Evolutionary conservation across 2,329 filamentous ascomycete species (phyloP), one percentile per base, ranked within the genome.

Genomic region (Fusarium kyushuense): DNA sequence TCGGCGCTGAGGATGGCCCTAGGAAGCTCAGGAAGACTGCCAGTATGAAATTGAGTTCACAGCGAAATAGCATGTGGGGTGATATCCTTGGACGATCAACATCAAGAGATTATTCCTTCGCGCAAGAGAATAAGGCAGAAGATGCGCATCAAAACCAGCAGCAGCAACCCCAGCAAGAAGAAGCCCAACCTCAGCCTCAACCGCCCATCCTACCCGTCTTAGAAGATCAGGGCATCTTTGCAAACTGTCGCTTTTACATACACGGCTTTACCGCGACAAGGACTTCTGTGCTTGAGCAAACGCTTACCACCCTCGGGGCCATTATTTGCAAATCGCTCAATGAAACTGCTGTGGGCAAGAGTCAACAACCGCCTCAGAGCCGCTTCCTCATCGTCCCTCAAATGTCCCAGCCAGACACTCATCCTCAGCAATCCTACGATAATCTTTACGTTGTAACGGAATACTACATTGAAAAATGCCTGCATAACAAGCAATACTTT

Each of bases 381-480:
- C 81, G 84, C 14, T 86, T 87, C 65, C 73, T 88, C 32, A 79
- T 89, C 42, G 85, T 89, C 2, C 86, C 86, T 3, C 87, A 89
- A 62, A 75, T 72, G 10, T 84, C 84, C 0, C 79, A 80, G 16
- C 79, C 84, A 2, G 78, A 82, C 2, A 79, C 80, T 1, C 83
- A 84, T 45, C 85, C 79, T 11, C 72, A 69, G 11, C 58, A 75
- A 11, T 72, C 74, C 6, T 76, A 80, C 46, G 81, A 79, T 21
- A 66, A 77, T 29, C 74, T 87, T 10, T 76, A 83, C 51, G 76
- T 86, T 42, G 89, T 97, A 32, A 98, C 94, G 13, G 94, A 97
- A 75, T 96, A 96, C 84, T 99, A 95, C 86, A 85, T 99, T 53
- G 96, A 99, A 79, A 88, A 89, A 47, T 98, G 95, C 76, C 82